These are phyloP conservation scores for Prosopis cineraria DNA, from an alignment of 306 rosid species.

Conservation along the genomic window DNA sequence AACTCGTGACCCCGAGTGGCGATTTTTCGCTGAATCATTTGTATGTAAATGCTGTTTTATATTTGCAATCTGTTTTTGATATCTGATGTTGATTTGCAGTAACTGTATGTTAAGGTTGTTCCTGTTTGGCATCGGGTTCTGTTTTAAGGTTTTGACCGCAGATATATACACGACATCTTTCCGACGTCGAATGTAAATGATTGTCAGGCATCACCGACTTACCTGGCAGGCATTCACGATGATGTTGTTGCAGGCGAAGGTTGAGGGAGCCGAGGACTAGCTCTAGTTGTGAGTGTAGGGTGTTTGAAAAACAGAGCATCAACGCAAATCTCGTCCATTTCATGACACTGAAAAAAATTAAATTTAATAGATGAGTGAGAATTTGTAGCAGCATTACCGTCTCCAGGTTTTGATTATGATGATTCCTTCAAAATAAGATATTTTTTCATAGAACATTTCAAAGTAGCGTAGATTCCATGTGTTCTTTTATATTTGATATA, in stretches of 20 bases:
- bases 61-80: slow-evolving; percentile 1
- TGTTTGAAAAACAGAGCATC: neutral
- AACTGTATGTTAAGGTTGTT: slow-evolving; percentile 40
- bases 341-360: neutral
- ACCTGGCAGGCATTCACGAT: neutral
- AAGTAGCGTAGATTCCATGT: neutral
- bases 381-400: neutral
- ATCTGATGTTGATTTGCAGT: slow-evolving; percentile 37
- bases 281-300: neutral
- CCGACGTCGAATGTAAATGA: slow-evolving; percentile 4
- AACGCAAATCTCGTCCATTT: neutral
- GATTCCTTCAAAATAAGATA: neutral
- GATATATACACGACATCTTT: slow-evolving; percentile 23
- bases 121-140: slow-evolving; percentile 31
- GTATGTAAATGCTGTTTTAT: slow-evolving; percentile 55
- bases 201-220: neutral
- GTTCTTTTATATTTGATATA: neutral
- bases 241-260: neutral
- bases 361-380: neutral
- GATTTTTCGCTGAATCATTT: slow-evolving; percentile 3
- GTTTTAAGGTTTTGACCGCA: neutral
- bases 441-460: neutral
- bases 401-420: no score
- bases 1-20: slow-evolving; percentile 31
- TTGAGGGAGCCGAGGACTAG: neutral